Conservation (phyloP, 2,329 filamentous ascomycete species). For the Reticulascus tulasneorum region DNA sequence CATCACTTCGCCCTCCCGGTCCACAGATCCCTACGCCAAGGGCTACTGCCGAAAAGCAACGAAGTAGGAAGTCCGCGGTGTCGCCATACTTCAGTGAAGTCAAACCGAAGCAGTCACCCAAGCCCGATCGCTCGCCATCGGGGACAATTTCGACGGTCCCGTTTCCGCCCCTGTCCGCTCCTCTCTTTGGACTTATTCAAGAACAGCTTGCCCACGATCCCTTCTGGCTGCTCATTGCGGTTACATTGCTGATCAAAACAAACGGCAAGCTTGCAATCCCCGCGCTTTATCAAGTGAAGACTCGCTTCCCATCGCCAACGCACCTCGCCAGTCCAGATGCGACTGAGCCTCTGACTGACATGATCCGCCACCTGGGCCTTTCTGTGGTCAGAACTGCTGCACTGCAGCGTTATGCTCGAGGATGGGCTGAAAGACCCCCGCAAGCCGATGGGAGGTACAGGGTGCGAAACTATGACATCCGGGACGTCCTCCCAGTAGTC, state of each 20-base stretch:
- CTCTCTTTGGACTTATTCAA: slow-evolving; percentile 75
- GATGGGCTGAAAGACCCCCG: slow-evolving; percentile 65
- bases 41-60: no score
- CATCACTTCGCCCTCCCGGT: not conserved
- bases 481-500: slow-evolving; percentile 21
- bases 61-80: slow-evolving; percentile 7
- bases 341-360: slow-evolving; percentile 47
- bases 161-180: slow-evolving; percentile 63
- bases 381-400: slow-evolving; percentile 62
- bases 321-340: slow-evolving; percentile 53
- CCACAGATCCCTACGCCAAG: not conserved
- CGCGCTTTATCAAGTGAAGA: slow-evolving; percentile 65
- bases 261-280: slow-evolving; percentile 71
- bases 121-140: no score
- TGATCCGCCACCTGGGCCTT: slow-evolving; percentile 70
- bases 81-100: slow-evolving; percentile 30
- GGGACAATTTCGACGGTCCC: slow-evolving; percentile 52
- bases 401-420: slow-evolving; percentile 66
- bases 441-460: slow-evolving; percentile 48
- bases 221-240: slow-evolving; percentile 76
- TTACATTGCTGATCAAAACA: slow-evolving; percentile 82
- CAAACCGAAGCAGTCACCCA: slow-evolving; percentile 16
- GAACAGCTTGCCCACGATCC: slow-evolving; percentile 72
- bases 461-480: slow-evolving; percentile 44
- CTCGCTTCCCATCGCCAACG: slow-evolving; percentile 62